Base-by-base conservation (phyloP, 2,329 filamentous ascomycete genomes). In the Chaetomiaceae sp. region DNA sequence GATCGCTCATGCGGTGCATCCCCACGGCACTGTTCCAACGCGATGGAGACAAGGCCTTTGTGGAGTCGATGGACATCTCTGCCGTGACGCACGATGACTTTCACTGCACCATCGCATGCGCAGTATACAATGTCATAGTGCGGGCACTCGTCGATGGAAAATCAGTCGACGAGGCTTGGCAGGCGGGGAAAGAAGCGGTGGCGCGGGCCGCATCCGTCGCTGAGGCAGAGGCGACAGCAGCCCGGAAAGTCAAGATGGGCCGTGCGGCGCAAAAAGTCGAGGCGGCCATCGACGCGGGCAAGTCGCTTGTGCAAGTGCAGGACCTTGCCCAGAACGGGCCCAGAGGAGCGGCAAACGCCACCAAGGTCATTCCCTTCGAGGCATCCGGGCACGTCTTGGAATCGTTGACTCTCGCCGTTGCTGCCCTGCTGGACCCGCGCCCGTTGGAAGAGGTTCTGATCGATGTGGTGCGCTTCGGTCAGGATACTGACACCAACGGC, bases 1-100 rank as follows among this genome's bases (percentile, higher is more conserved):
- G 75, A 4, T 73, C 69, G 32, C 58, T 77, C 55, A 77, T 77
- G 75, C 66, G 75, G 3, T 77, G 75, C 55, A 64, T 77, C 1
- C 69, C 75, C 0, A 76, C 73, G 0, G 74, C 64, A 0, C 58
- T 76, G 13, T 75, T 77, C 46, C 65, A 66, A 27, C 18, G 13
- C 0, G 64, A 69, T 10, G 46, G 44, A 2, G 58, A 63, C 1
- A 62, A 53, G 23, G 18, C 69, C 5, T 43, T 70, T 4, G 37
- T 41, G 1, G 69, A 74, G 44, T 69, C 67, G 40, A 48, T 66
- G 7, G 64, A 64, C 4, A 69, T 75, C 50, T 73, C 70, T 43
- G 65, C 63, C 14, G 61, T 75, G 21, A 58, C 52, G 13, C 54
- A 55, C 46, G 34, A 51, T 11, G 54, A 57, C 18, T 41, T 42